Percentiles rank a stretch among this genome's conserved stretches.
Conservation (phyloP, 2,329 filamentous ascomycete genomes). For the Trematosphaeria pertusa region DNA sequence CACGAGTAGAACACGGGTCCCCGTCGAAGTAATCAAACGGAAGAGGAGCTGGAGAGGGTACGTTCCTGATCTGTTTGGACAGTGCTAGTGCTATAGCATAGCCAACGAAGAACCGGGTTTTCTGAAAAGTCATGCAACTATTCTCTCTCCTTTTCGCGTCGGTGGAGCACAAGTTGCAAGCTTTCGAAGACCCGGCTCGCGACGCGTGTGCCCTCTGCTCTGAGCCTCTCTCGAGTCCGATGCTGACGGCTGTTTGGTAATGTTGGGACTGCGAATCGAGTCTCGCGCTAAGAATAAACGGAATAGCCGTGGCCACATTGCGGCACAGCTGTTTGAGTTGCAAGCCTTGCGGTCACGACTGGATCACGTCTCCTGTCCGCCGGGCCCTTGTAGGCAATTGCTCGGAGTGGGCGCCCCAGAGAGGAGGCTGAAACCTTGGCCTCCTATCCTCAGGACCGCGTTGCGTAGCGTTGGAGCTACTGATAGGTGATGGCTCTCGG, state of each 20-base stretch:
- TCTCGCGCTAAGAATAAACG: conserved; percentile 28
- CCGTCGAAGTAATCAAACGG: too few species aligned
- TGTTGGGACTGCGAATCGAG: conserved; percentile 11
- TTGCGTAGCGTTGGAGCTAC: conserved; percentile 18
- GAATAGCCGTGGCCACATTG: conserved; percentile 27
- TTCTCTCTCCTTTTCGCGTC: too few species aligned
- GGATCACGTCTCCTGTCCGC: conserved; percentile 28
- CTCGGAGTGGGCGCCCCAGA: conserved; percentile 14
- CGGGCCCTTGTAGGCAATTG: conserved; percentile 21
- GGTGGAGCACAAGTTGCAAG: too few species aligned
- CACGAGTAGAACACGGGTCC: too few species aligned
- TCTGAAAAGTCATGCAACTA: too few species aligned
- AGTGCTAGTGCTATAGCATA: too few species aligned
- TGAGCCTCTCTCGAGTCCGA: conserved; percentile 4
- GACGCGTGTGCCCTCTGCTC: conserved; percentile 2
- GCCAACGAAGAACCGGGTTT: too few species aligned
- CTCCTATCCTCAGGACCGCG: conserved; percentile 22
- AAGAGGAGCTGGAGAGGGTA: too few species aligned
- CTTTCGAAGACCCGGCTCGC: too few species aligned
- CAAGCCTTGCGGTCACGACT: conserved; percentile 24
- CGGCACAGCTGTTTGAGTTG: conserved; percentile 23
- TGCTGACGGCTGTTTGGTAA: conserved; percentile 5
- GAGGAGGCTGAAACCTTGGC: conserved; percentile 38
- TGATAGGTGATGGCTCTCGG: conserved; percentile 15
- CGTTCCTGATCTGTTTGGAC: too few species aligned